Percentiles rank a stretch among this genome's conserved stretches.
Evolutionary conservation across 805 yeast species (phyloP).

Genomic region (Vanderwaltozyma yarrowii): DNA sequence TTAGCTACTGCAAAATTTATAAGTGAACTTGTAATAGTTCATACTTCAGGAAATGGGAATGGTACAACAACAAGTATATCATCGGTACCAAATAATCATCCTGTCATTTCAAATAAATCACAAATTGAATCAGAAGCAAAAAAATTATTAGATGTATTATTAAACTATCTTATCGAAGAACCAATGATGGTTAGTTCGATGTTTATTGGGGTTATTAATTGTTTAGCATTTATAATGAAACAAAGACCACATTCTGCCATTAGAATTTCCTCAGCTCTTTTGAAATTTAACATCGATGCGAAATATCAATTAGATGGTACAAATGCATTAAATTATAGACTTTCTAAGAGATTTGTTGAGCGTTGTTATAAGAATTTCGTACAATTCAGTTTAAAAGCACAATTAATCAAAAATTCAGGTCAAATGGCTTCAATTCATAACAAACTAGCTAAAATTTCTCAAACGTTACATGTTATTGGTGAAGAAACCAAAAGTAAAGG

Average conservation of each 20-base stretch:
- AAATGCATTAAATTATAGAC: constrained; percentile 35
- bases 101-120: constrained; percentile 42
- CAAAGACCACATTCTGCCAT: constrained; percentile 51
- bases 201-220: constrained; percentile 59
- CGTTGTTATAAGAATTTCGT: constrained; percentile 41
- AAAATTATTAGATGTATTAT: constrained; percentile 54
- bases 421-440: constrained; percentile 17
- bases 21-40: constrained; percentile 46
- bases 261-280: constrained; percentile 47
- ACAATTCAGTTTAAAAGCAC: constrained; percentile 32
- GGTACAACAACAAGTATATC: constrained; percentile 28
- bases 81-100: constrained; percentile 47
- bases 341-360: constrained; percentile 53
- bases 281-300: constrained; percentile 50
- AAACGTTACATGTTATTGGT: constrained; percentile 26
- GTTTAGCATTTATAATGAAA: constrained; percentile 51
- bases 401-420: constrained; percentile 21
- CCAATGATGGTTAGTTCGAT: constrained; percentile 45
- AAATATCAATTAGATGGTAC: constrained; percentile 39
- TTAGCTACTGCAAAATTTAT: constrained; percentile 68
- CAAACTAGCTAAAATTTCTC: constrained; percentile 26
- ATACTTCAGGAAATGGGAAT: constrained; percentile 25
- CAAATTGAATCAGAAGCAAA: constrained; percentile 62
- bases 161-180: constrained; percentile 46
- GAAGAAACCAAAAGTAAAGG: constrained; percentile 30